Evolutionary conservation across 495 filamentous ascomycete species (phyloP).

Genomic region (Talaromyces wortmannii): DNA sequence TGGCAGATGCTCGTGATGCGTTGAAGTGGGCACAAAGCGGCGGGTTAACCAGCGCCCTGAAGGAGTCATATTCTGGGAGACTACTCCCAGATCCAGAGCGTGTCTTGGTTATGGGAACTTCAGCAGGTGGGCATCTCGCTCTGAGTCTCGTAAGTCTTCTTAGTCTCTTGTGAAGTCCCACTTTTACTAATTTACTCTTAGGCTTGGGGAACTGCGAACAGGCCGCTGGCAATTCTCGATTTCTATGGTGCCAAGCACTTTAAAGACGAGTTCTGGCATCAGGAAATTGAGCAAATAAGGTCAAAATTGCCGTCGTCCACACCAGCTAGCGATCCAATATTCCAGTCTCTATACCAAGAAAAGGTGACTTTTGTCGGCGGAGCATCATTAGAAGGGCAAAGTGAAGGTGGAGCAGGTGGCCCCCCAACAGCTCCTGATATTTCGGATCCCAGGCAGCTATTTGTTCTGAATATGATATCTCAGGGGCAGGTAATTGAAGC

Average conservation of each 20-base stretch:
- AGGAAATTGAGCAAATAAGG: constrained; percentile 61
- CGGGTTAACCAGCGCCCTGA: constrained; percentile 11
- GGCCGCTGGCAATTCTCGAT: constrained; percentile 22
- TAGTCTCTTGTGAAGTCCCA: neutral
- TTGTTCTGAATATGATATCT: constrained; percentile 28
- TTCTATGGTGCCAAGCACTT: constrained; percentile 31
- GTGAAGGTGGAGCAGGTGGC: constrained; percentile 6
- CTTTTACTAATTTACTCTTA: constrained; percentile 7
- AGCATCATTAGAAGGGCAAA: constrained; percentile 26
- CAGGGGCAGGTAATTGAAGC: constrained; percentile 18
- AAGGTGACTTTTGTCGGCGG: constrained; percentile 19
- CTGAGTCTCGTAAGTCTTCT: constrained; percentile 16
- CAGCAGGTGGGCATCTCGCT: constrained; percentile 22
- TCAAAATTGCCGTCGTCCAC: constrained; percentile 16
- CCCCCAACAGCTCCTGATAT: constrained; percentile 19
- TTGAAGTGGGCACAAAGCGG: constrained; percentile 21
- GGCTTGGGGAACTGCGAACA: constrained; percentile 20
- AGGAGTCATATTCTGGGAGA: constrained; percentile 3
- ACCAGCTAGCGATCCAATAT: constrained; percentile 4
- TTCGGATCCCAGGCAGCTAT: constrained; percentile 22
- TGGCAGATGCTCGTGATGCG: constrained; percentile 22
- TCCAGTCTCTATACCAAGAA: constrained; percentile 20
- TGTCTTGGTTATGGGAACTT: constrained; percentile 27
- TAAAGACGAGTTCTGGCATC: constrained; percentile 40
- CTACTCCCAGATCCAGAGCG: constrained; percentile 15